A percentile compares a stretch with the other conserved stretches of the same genome.
Conservation (phyloP, 1,284 basidiomycete genomes). For the Rugosomyces carneus region DNA sequence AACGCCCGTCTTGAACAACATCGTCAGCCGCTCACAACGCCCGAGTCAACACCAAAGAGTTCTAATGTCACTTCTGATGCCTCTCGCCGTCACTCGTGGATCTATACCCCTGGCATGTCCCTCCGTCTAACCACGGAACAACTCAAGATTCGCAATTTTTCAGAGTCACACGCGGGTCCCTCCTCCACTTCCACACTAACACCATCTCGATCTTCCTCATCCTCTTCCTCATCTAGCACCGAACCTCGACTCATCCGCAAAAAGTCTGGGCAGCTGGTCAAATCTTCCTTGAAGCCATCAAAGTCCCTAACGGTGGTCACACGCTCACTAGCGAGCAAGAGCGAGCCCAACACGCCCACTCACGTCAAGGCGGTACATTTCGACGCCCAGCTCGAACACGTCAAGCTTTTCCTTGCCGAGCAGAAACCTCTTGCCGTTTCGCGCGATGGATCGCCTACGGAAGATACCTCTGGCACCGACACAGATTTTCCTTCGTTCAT, state of each 20-base stretch:
- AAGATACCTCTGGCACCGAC: constrained; percentile 72
- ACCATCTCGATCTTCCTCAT: constrained; percentile 16
- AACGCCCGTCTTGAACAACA: constrained; percentile 19
- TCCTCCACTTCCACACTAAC: not conserved
- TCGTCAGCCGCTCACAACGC: constrained; percentile 7
- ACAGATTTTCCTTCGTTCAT: constrained; percentile 63
- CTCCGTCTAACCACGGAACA: constrained; percentile 23
- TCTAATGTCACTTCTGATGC: constrained; percentile 13
- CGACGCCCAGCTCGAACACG: constrained; percentile 83
- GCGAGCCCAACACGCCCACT: constrained; percentile 55
- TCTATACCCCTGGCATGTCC: constrained; percentile 32
- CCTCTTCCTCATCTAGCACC: constrained; percentile 15
- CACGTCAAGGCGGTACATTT: constrained; percentile 87
- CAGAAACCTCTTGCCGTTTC: constrained; percentile 93
- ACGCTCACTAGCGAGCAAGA: constrained; percentile 36
- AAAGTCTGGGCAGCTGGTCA: constrained; percentile 90
- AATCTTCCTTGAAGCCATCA: constrained; percentile 81
- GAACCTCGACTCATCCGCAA: constrained; percentile 57
- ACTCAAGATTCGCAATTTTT: constrained; percentile 27
- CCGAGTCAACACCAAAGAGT: not conserved
- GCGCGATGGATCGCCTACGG: constrained; percentile 83
- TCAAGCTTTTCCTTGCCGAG: constrained; percentile 90
- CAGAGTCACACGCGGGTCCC: constrained; percentile 27
- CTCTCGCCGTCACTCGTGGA: constrained; percentile 25
- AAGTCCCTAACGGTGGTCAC: constrained; percentile 51